Percentiles rank a stretch among this genome's conserved stretches.
Evolutionary conservation across 225 moss, liverwort and hornwort genomes (phyloP).

Genomic region (Physcomitrium patens): DNA sequence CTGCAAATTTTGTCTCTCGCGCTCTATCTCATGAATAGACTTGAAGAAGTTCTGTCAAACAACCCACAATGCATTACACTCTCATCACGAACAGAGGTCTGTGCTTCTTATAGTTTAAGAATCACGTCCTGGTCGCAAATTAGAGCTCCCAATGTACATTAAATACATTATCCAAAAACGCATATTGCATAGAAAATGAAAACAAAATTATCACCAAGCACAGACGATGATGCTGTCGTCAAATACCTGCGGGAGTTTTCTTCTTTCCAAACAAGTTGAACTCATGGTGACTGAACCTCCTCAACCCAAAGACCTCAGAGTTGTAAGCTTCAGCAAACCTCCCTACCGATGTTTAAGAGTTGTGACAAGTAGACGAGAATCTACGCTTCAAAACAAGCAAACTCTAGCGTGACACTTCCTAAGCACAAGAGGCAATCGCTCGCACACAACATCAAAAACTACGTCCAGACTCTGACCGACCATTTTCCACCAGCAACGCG

Average conservation of each 20-base stretch:
- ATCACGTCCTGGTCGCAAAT: slow-evolving; percentile 1
- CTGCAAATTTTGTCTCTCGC: slow-evolving; percentile 90
- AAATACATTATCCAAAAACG: too few relatives aligned
- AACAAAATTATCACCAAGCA: not conserved
- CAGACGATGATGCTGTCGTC: not conserved
- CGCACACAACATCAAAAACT: too few relatives aligned
- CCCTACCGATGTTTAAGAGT: not conserved
- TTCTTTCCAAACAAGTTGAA: slow-evolving; percentile 81
- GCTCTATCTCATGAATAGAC: slow-evolving; percentile 90
- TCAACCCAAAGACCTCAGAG: not conserved
- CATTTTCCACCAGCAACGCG: too few relatives aligned
- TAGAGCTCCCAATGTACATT: not conserved
- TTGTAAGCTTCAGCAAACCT: not conserved
- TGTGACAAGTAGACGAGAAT: not conserved
- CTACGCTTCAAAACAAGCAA: too few relatives aligned
- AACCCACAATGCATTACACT: not conserved
- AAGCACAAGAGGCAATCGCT: too few relatives aligned
- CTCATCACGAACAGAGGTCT: not conserved
- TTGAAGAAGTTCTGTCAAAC: slow-evolving; percentile 79
- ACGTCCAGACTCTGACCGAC: too few relatives aligned
- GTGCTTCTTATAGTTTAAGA: not conserved
- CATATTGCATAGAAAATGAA: too few relatives aligned
- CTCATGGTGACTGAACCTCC: slow-evolving; percentile 55
- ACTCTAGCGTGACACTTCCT: not conserved
- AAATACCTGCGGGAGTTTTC: slow-evolving; percentile 90